A percentile compares a stretch with the other conserved stretches of the same genome.
These are phyloP conservation scores for Saccharomycopsis lassenensis DNA, from an alignment of 805 yeast genomes.

Conservation along the genomic window DNA sequence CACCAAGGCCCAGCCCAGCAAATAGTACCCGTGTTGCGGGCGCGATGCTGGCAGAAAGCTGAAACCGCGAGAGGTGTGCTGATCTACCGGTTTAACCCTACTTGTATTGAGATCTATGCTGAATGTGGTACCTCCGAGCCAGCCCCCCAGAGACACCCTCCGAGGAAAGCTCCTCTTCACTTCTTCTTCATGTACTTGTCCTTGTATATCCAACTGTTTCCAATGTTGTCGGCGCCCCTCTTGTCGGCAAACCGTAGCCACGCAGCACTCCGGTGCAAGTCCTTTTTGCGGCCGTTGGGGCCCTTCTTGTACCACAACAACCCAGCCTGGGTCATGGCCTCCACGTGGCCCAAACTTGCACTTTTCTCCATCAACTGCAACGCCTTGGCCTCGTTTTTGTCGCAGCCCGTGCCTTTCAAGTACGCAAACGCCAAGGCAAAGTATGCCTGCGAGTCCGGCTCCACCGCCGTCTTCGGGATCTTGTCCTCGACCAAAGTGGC, in stretches of 20 bases:
- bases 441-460: constrained; percentile 38
- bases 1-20: no score
- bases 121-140: no score
- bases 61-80: no score
- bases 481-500: constrained; percentile 22
- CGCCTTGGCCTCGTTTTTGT: constrained; percentile 45
- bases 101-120: no score
- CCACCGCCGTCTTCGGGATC: constrained; percentile 29
- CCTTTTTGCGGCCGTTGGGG: constrained; percentile 39
- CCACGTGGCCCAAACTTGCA: constrained; percentile 55
- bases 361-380: constrained; percentile 50
- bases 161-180: background rate
- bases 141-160: no score
- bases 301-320: constrained; percentile 52
- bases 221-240: constrained; percentile 49
- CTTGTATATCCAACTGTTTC: constrained; percentile 68
- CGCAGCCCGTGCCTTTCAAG: constrained; percentile 45
- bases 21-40: no score
- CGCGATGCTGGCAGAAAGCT: no score
- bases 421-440: constrained; percentile 53
- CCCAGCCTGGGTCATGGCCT: constrained; percentile 63
- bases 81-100: no score
- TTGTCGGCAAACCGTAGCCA: constrained; percentile 59
- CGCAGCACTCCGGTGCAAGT: constrained; percentile 50
- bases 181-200: constrained; percentile 40